These are phyloP conservation scores for Ophiocytium majus DNA, from an alignment of 352 stramenopile genomes.

Conservation along the genomic window DNA sequence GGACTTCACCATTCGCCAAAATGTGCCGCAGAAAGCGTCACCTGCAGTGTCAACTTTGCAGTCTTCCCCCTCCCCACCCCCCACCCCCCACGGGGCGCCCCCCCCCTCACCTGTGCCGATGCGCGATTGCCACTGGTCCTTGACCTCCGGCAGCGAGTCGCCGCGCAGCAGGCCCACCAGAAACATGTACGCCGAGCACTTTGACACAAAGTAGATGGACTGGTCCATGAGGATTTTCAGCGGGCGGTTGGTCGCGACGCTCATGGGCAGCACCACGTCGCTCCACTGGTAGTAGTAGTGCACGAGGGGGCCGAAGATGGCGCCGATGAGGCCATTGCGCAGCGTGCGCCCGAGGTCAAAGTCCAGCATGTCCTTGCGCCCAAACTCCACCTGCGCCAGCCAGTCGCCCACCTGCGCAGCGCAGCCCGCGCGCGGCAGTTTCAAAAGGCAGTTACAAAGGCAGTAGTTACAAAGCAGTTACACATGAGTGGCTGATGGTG, in stretches of 20 bases:
- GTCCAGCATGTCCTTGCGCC: slow-evolving; percentile 61
- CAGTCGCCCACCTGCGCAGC: slow-evolving; percentile 62
- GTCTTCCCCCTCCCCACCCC: too few relatives aligned
- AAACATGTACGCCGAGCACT: slow-evolving; percentile 70
- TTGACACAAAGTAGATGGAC: slow-evolving; percentile 70
- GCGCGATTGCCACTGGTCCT: slow-evolving; percentile 18
- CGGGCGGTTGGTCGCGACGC: slow-evolving; percentile 64
- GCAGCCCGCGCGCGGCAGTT: too few relatives aligned
- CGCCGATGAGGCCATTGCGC: slow-evolving; percentile 71
- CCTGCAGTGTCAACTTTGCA: too few relatives aligned
- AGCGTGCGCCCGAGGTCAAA: slow-evolving; percentile 68
- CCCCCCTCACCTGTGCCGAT: slow-evolving; percentile 34
- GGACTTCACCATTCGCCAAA: too few relatives aligned
- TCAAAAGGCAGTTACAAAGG: too few relatives aligned
- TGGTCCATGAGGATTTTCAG: slow-evolving; percentile 78
- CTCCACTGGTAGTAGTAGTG: slow-evolving; percentile 77
- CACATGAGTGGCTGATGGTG: too few relatives aligned
- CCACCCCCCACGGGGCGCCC: too few relatives aligned
- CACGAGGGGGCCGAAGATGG: slow-evolving; percentile 69
- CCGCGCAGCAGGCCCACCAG: slow-evolving; percentile 53
- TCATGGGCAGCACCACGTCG: slow-evolving; percentile 68
- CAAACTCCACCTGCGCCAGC: slow-evolving; percentile 69
- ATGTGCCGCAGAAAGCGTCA: too few relatives aligned
- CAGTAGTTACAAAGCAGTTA: too few relatives aligned
- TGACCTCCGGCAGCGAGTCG: slow-evolving; percentile 44